phyloP scores from a whole-genome alignment of 176 grass and related monocot species.

The Triticum aestivum region DNA sequence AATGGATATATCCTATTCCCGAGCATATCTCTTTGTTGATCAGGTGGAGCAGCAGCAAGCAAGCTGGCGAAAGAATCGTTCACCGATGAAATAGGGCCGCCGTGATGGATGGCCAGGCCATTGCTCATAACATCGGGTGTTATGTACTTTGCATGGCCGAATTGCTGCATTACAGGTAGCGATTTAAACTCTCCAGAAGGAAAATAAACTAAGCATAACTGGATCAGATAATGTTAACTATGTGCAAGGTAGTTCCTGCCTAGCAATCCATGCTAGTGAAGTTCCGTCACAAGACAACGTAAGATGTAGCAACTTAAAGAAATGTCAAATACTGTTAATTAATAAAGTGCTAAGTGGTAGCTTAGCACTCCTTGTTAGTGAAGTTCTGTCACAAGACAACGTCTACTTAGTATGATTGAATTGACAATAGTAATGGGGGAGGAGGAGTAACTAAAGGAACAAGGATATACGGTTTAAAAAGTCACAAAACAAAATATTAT shows the following conservation, averaged over 20 bases:
- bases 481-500: not conserved
- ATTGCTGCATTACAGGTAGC: conserved; percentile 32
- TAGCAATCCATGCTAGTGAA: not conserved
- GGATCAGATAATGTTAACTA: not conserved
- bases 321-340: not conserved
- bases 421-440: not conserved
- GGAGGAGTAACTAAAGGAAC: not conserved
- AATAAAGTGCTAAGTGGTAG: not conserved
- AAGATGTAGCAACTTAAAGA: not conserved
- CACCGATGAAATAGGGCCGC: conserved; percentile 40
- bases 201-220: not conserved
- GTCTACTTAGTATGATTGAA: not conserved
- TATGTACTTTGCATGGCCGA: conserved; percentile 47
- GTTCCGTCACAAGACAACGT: not conserved
- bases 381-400: not conserved
- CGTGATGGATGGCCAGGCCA: conserved; percentile 35
- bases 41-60: conserved; percentile 33
- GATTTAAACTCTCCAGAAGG: not conserved
- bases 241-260: not conserved
- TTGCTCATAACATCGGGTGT: conserved; percentile 41
- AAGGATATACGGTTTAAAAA: not conserved
- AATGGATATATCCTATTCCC: conserved; percentile 62
- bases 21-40: conserved; percentile 50
- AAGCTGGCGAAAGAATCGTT: conserved; percentile 47
- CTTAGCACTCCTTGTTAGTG: not conserved